Conservation (phyloP, 2,329 filamentous ascomycete genomes). For the Penicillium sp. region DNA sequence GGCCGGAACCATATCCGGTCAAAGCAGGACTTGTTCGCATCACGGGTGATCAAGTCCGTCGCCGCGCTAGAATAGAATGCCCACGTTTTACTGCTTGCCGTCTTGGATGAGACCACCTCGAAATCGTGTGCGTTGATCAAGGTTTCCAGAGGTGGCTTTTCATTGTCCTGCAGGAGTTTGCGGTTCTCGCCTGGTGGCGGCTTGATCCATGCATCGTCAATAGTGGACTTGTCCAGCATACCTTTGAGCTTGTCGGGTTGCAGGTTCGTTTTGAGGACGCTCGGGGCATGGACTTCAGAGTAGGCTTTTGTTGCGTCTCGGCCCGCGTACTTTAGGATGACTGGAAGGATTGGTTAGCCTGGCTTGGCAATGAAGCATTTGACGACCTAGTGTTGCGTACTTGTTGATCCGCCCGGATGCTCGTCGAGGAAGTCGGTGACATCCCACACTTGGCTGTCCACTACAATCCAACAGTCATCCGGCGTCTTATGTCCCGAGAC, state of each 20-base stretch:
- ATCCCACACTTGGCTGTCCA: slow-evolving; percentile 68
- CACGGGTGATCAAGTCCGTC: slow-evolving; percentile 61
- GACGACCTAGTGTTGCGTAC: slow-evolving; percentile 29
- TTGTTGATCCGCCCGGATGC: slow-evolving; percentile 61
- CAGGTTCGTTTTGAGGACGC: slow-evolving; percentile 49
- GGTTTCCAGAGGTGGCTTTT: slow-evolving; percentile 55
- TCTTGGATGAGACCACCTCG: slow-evolving; percentile 56
- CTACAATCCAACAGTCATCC: slow-evolving; percentile 65
- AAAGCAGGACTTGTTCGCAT: slow-evolving; percentile 58
- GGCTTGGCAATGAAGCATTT: background rate
- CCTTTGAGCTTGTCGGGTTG: slow-evolving; percentile 51
- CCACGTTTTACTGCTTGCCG: slow-evolving; percentile 65
- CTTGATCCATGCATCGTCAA: slow-evolving; percentile 53
- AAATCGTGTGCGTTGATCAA: slow-evolving; percentile 65
- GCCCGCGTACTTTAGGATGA: slow-evolving; percentile 50
- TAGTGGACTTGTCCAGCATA: slow-evolving; percentile 49
- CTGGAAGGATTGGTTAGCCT: slow-evolving; percentile 22
- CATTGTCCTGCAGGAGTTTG: slow-evolving; percentile 30
- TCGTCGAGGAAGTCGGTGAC: slow-evolving; percentile 66
- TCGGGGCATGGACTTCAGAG: slow-evolving; percentile 49
- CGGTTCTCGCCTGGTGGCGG: slow-evolving; percentile 37
- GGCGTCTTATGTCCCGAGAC: slow-evolving; percentile 52
- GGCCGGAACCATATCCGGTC: slow-evolving; percentile 61
- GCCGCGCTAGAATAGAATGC: slow-evolving; percentile 69
- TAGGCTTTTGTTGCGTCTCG: slow-evolving; percentile 49